These are phyloP conservation scores for Pezicula rhizophila DNA, from an alignment of 2,329 filamentous ascomycete species.

Conservation along the genomic window DNA sequence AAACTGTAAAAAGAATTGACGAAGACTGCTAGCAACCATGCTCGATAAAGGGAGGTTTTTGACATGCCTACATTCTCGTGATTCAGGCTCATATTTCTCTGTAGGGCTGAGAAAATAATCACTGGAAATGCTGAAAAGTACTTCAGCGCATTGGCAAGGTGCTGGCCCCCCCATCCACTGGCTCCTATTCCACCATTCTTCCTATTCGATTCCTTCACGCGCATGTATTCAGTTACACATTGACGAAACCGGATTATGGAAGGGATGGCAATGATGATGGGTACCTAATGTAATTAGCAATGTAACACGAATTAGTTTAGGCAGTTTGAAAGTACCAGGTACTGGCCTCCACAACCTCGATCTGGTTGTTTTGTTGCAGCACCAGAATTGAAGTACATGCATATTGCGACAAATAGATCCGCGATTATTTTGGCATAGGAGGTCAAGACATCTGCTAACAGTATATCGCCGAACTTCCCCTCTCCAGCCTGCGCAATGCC, in stretches of 20 bases:
- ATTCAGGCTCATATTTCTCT: conserved; percentile 50
- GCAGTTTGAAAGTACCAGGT: conserved; percentile 48
- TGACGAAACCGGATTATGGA: conserved; percentile 84
- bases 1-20: conserved; percentile 92
- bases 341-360: conserved; percentile 70
- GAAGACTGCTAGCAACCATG: conserved; percentile 67
- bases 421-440: conserved; percentile 90
- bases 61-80: conserved; percentile 30
- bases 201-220: conserved; percentile 56
- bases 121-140: conserved; percentile 94
- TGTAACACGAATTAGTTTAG: too few species aligned
- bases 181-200: conserved; percentile 35
- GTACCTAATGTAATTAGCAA: conserved; percentile 27
- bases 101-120: conserved; percentile 70
- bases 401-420: conserved; percentile 81
- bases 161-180: conserved; percentile 72
- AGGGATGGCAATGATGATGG: conserved; percentile 76
- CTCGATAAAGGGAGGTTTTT: conserved; percentile 40
- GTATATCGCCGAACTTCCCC: conserved; percentile 89
- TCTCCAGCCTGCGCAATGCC: conserved; percentile 81
- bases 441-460: conserved; percentile 89
- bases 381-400: conserved; percentile 78
- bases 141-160: conserved; percentile 89
- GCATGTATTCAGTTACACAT: conserved; percentile 80
- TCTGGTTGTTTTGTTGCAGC: conserved; percentile 78